Conservation (phyloP, 352 stramenopile genomes). For the Phytophthora colocasiae region DNA sequence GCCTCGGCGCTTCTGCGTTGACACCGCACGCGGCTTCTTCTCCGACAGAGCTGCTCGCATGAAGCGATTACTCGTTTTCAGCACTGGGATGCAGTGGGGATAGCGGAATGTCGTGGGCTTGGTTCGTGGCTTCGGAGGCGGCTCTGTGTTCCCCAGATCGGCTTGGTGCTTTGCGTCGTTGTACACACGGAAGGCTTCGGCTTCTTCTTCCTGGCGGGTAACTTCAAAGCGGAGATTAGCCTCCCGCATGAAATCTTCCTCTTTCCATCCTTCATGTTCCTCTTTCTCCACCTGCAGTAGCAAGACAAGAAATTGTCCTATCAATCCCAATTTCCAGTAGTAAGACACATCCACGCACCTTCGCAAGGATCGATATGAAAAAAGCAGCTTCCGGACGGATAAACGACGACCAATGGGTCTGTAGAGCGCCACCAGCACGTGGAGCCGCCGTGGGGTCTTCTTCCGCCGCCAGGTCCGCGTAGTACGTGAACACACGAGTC, state of each 20-base stretch:
- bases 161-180: slow-evolving; percentile 34
- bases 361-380: slow-evolving; percentile 32
- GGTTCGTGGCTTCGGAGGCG: slow-evolving; percentile 26
- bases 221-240: slow-evolving; percentile 25
- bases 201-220: slow-evolving; percentile 26
- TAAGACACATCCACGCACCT: slow-evolving; percentile 12
- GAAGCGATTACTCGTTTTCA: slow-evolving; percentile 38
- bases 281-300: slow-evolving; percentile 32
- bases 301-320: background rate
- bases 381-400: slow-evolving; percentile 37
- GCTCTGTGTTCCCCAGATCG: slow-evolving; percentile 6
- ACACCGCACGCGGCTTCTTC: slow-evolving; percentile 22
- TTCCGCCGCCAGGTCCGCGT: slow-evolving; percentile 21
- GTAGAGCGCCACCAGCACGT: slow-evolving; percentile 31
- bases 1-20: slow-evolving; percentile 17
- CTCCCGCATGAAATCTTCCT: slow-evolving; percentile 27
- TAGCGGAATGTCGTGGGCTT: slow-evolving; percentile 37
- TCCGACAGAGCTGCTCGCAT: slow-evolving; percentile 40
- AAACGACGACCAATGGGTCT: slow-evolving; percentile 45
- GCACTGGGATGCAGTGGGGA: slow-evolving; percentile 29
- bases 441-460: slow-evolving; percentile 28
- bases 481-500: slow-evolving; percentile 33
- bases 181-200: slow-evolving; percentile 23
- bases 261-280: slow-evolving; percentile 31
- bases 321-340: background rate